Base-by-base conservation (phyloP, 2,329 filamentous ascomycete species). In the Diaporthe citri region DNA sequence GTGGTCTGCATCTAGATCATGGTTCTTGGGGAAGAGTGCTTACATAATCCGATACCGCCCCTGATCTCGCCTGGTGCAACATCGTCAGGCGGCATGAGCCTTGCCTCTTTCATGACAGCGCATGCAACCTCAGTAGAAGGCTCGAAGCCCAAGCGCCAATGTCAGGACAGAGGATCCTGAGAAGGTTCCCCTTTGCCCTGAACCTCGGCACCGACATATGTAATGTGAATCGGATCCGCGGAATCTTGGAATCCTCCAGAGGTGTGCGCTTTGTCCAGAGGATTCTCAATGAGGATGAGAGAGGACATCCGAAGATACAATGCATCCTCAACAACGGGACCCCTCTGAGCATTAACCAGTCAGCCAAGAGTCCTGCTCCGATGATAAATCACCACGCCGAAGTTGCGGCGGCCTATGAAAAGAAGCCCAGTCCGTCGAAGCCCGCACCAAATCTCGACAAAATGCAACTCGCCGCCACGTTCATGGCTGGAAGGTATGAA, bases 121-220 rank as follows among this genome's bases (percentile, higher is more conserved):
- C 46, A 25, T 22, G 64, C 46, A 52, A 10, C 15, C 7, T 22
- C 46, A 41, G 15, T 22, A 39, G 31, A 39, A 52, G 31, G 64
- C 46, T 55, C 17, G n/a, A 36, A 51, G n/a, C 39, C 55, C n/a
- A 34, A 9, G 25, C 25, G 31, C 46, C 25, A 34, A 73, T 76
- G 74, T 73, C 75, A 57, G 59, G 69, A 48, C 43, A 51, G 5
- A 72, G 73, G 17, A 48, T 59, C 36, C 6, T 76, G 56, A 72
- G 55, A 15, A 76, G 25, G 43, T 95, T 96, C 79, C 92, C 93
- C 1, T 86, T 91, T n/a, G 86, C 91, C 1, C 81, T 96, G 20
- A 88, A 88, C 66, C 86, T 97, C 71, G 95, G 95, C 74, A 96
- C 91, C 64, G 95, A 97, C 81, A 93, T 97, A 74, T 95, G 94